Percentiles rank a stretch among this genome's conserved stretches.
Conservation (phyloP, 805 yeast species). For the Vanderwaltozyma polyspora region DNA sequence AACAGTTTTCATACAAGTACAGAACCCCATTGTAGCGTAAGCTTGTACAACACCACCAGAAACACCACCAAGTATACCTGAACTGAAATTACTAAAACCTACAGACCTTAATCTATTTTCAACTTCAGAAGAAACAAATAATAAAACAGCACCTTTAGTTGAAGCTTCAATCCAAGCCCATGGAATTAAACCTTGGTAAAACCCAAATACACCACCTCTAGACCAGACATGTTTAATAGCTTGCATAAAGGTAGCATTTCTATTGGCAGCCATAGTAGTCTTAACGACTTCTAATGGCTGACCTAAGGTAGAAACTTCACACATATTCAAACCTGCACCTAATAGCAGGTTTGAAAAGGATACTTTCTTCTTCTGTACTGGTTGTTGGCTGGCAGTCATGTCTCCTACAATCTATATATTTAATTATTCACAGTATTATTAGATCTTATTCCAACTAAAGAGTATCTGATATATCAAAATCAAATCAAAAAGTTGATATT, state of each 20-base stretch:
- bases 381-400: too few species aligned
- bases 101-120: constrained; percentile 61
- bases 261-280: constrained; percentile 97
- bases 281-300: constrained; percentile 94
- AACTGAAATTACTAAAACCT: constrained; percentile 60
- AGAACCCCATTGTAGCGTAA: constrained; percentile 92
- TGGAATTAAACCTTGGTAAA: constrained; percentile 94
- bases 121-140: constrained; percentile 86
- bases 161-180: constrained; percentile 99
- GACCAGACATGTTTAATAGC: constrained; percentile 76
- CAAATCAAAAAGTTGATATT: too few species aligned
- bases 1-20: constrained; percentile 98
- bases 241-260: constrained; percentile 53
- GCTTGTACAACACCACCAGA: constrained; percentile 95
- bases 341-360: constrained; percentile 80
- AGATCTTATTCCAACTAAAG: too few species aligned
- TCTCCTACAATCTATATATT: too few species aligned
- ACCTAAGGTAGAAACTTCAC: constrained; percentile 89
- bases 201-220: constrained; percentile 86
- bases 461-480: too few species aligned
- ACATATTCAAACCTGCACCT: constrained; percentile 87
- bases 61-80: constrained; percentile 95
- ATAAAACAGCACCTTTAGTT: constrained; percentile 94
- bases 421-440: too few species aligned
- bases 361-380: constrained; percentile 65